Percentiles rank a stretch among this genome's conserved stretches.
Evolutionary conservation across 1,284 basidiomycete genomes (phyloP).

Genomic region (Ganoderma sp.): DNA sequence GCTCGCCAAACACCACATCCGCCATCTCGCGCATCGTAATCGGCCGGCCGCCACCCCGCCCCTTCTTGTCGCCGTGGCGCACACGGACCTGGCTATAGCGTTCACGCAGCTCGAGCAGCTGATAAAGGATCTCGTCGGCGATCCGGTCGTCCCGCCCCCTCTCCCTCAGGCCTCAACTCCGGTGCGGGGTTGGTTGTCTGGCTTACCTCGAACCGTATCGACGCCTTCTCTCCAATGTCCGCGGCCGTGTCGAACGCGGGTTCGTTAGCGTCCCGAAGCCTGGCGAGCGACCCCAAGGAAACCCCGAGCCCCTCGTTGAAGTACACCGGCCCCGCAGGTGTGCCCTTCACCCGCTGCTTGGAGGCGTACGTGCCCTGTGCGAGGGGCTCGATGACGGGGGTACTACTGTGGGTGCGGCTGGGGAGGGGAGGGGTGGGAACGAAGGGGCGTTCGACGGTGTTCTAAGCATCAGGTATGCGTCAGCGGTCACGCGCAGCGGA

Average conservation of each 20-base stretch:
- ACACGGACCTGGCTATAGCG: conserved; percentile 8
- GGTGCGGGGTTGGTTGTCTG: too few relatives aligned
- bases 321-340: background rate
- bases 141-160: background rate
- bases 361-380: conserved; percentile 1
- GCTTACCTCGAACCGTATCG: conserved; percentile 15
- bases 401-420: background rate
- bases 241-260: conserved; percentile 4
- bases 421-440: background rate
- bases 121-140: background rate
- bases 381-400: conserved; percentile 7
- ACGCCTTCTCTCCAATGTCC: conserved; percentile 7
- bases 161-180: background rate
- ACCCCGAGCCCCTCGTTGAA: conserved; percentile 5
- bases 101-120: background rate
- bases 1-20: background rate
- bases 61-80: conserved; percentile 3
- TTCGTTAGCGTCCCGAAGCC: background rate
- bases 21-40: conserved; percentile 5
- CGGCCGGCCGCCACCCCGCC: background rate
- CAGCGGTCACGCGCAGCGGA: background rate
- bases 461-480: background rate
- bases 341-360: background rate
- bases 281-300: background rate
- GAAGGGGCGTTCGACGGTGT: background rate